phyloP scores from a whole-genome alignment of 116 monocot species.

The Cymodocea nodosa region DNA sequence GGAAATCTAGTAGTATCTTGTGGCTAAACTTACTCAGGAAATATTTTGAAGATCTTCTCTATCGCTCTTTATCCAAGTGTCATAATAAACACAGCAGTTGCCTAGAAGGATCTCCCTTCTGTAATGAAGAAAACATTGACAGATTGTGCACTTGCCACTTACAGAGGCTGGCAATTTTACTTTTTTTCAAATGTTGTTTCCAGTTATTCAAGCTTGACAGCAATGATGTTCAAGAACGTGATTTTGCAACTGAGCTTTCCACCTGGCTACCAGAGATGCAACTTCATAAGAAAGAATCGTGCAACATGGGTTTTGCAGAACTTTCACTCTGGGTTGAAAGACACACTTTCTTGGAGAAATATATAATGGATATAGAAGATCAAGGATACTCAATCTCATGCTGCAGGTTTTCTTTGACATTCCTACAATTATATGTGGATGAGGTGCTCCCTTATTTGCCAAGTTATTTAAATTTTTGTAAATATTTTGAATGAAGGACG shows the following conservation, averaged over 20 bases:
- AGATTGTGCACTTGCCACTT: slow-evolving; percentile 31
- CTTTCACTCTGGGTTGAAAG: slow-evolving; percentile 50
- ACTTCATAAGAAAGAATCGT: slow-evolving; percentile 15
- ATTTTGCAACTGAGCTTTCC: slow-evolving; percentile 11
- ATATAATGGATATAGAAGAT: slow-evolving; percentile 8
- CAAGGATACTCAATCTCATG: slow-evolving; percentile 24
- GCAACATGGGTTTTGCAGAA: slow-evolving; percentile 29
- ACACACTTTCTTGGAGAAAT: slow-evolving; percentile 17
- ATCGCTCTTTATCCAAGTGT: slow-evolving; percentile 21
- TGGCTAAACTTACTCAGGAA: slow-evolving; percentile 45
- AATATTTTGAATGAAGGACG: not conserved
- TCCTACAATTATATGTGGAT: slow-evolving; percentile 70
- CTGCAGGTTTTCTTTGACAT: slow-evolving; percentile 40
- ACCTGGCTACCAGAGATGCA: slow-evolving; percentile 14
- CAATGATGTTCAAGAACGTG: slow-evolving; percentile 18
- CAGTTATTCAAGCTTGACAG: slow-evolving; percentile 15
- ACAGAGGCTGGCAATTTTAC: slow-evolving; percentile 52
- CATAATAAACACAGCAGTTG: slow-evolving; percentile 19
- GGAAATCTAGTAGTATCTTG: slow-evolving; percentile 22
- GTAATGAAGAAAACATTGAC: slow-evolving; percentile 12
- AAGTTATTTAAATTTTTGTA: not conserved
- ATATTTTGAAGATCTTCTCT: slow-evolving; percentile 65
- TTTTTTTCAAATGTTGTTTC: slow-evolving; percentile 63
- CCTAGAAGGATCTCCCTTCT: slow-evolving; percentile 75
- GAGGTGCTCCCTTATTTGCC: slow-evolving; percentile 38